These are phyloP conservation scores for Fusarium secorum DNA, from an alignment of 2,329 filamentous ascomycete genomes.

Conservation along the genomic window DNA sequence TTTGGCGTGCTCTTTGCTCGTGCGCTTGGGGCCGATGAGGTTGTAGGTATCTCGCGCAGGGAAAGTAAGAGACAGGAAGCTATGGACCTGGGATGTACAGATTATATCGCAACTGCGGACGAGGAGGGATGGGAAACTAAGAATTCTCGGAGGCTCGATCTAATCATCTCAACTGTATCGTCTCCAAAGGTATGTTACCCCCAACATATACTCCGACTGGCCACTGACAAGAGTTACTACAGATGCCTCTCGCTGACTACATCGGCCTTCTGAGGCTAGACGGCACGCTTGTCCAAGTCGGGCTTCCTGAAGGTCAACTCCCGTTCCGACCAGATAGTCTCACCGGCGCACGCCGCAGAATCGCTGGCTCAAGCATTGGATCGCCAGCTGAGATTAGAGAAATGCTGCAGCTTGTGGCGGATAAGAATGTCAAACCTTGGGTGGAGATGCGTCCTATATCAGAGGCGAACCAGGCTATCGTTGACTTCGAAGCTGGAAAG, in stretches of 20 bases:
- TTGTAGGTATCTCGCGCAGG: slow-evolving; percentile 64
- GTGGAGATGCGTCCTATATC: slow-evolving; percentile 62
- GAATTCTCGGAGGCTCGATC: slow-evolving; percentile 68
- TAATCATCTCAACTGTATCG: slow-evolving; percentile 76
- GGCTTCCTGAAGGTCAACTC: slow-evolving; percentile 55
- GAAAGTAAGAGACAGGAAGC: slow-evolving; percentile 65
- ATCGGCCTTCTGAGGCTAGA: slow-evolving; percentile 54
- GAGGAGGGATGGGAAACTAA: slow-evolving; percentile 59
- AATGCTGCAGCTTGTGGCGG: slow-evolving; percentile 65
- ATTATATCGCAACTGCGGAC: slow-evolving; percentile 64
- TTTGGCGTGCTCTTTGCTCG: slow-evolving; percentile 72
- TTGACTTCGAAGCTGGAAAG: slow-evolving; percentile 64
- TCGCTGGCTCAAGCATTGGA: slow-evolving; percentile 54
- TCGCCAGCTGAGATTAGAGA: slow-evolving; percentile 64
- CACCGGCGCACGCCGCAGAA: not conserved
- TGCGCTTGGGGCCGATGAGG: slow-evolving; percentile 67
- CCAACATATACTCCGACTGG: not conserved
- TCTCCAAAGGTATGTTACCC: slow-evolving; percentile 48
- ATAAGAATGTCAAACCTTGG: slow-evolving; percentile 64
- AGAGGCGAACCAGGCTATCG: slow-evolving; percentile 61
- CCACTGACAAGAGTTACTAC: not conserved
- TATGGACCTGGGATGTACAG: slow-evolving; percentile 61
- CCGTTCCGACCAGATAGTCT: not conserved
- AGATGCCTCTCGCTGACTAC: slow-evolving; percentile 36
- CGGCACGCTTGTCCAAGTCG: slow-evolving; percentile 68